phyloP scores from a whole-genome alignment of 116 monocot species.

The Papilionanthe hybrid region DNA sequence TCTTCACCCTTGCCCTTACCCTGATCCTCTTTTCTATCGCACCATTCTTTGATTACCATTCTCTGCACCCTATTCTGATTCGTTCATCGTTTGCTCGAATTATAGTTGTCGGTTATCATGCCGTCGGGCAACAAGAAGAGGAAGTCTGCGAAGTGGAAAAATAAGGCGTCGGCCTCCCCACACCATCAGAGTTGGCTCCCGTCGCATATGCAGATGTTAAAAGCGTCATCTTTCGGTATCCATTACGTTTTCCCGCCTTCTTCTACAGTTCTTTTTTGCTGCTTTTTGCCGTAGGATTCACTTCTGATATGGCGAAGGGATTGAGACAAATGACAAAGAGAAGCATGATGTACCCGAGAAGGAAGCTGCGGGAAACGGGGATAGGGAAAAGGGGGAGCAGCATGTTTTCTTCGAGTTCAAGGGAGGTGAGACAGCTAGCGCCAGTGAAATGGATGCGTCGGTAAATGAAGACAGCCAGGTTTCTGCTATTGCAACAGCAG shows the following conservation, averaged over 20 bases:
- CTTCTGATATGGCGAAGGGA: constrained; percentile 1
- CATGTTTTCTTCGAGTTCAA: too few relatives aligned
- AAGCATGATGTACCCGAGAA: background rate
- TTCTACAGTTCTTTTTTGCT: background rate
- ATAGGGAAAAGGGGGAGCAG: background rate
- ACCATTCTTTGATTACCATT: background rate
- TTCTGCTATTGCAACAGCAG: background rate
- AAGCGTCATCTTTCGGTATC: constrained; percentile 4
- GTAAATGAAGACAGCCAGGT: background rate
- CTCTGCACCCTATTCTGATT: background rate
- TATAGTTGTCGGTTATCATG: background rate
- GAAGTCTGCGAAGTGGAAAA: constrained; percentile 12
- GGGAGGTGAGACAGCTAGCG: too few relatives aligned
- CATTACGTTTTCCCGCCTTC: background rate
- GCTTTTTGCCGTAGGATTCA: background rate
- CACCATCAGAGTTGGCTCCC: constrained; percentile 1
- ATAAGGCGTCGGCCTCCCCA: background rate
- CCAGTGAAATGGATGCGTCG: background rate
- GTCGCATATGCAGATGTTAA: background rate
- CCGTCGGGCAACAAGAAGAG: constrained; percentile 10
- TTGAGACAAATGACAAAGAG: background rate
- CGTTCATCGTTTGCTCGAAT: background rate
- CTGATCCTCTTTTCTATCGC: background rate
- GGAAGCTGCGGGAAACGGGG: background rate
- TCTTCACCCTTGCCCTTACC: background rate